A percentile compares a stretch with the other conserved stretches of the same genome.
These are phyloP conservation scores for Clavariopsis aquatica DNA, from an alignment of 495 filamentous ascomycete genomes.

Conservation along the genomic window DNA sequence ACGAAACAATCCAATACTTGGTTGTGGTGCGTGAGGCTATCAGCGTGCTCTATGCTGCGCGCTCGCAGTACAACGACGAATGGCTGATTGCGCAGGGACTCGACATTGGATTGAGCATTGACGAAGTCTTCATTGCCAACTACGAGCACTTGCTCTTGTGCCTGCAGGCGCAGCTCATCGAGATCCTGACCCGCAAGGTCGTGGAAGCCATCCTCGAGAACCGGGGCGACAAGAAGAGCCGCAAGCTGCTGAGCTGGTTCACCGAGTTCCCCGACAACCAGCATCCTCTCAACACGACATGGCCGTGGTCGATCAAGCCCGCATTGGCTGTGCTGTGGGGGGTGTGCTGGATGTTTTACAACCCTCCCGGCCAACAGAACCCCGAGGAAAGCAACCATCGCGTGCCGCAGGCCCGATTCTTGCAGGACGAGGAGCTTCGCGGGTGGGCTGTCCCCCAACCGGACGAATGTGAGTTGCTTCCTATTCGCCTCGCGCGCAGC, in stretches of 20 bases:
- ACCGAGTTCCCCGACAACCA: conserved; percentile 45
- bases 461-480: conserved; percentile 28
- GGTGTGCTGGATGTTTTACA: conserved; percentile 59
- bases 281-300: conserved; percentile 54
- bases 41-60: conserved; percentile 8
- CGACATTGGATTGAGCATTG: conserved; percentile 28
- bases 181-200: conserved; percentile 25
- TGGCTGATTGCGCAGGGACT: conserved; percentile 32
- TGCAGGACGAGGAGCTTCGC: conserved; percentile 15
- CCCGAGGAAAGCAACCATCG: conserved; percentile 8
- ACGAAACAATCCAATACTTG: conserved; percentile 15
- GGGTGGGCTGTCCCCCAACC: conserved; percentile 19
- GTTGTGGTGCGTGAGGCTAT: conserved; percentile 26
- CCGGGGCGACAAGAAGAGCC: conserved; percentile 23
- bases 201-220: conserved; percentile 27
- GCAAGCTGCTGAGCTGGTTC: conserved; percentile 40
- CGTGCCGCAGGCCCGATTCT: conserved; percentile 20
- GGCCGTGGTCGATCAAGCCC: conserved; percentile 56
- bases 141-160: conserved; percentile 38
- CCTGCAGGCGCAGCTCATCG: conserved; percentile 27
- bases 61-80: conserved; percentile 26
- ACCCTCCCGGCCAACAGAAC: conserved; percentile 8
- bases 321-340: conserved; percentile 57
- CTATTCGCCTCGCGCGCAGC: conserved; percentile 1
- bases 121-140: conserved; percentile 39